phyloP scores from a whole-genome alignment of 192 early-diverging fungal species.

The Coemansia aciculifera region DNA sequence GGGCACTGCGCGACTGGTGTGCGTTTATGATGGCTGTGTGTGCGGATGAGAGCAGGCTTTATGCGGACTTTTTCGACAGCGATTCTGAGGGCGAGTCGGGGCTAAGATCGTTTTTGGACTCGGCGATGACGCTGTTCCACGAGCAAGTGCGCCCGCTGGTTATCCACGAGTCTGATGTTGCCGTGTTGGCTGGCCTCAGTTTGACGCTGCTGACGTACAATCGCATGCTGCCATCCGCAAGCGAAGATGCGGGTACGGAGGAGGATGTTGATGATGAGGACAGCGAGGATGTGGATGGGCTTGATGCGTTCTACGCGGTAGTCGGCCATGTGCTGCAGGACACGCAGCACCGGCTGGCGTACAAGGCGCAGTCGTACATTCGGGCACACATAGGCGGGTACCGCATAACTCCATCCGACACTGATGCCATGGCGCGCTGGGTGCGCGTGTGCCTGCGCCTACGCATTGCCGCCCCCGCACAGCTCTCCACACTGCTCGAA shows the following conservation, averaged over 20 bases:
- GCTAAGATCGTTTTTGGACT: conserved; percentile 75
- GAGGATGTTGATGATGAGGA: not conserved
- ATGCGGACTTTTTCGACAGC: conserved; percentile 69
- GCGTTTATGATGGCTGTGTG: conserved; percentile 84
- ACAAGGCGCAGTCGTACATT: conserved; percentile 82
- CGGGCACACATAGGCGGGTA: conserved; percentile 34
- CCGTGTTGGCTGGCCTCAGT: conserved; percentile 80
- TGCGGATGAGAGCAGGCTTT: conserved; percentile 79
- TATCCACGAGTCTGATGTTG: conserved; percentile 81
- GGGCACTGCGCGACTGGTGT: conserved; percentile 58
- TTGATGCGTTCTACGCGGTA: conserved; percentile 63
- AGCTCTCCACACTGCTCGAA: conserved; percentile 3
- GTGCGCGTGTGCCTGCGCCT: conserved; percentile 20
- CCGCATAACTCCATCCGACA: conserved; percentile 17
- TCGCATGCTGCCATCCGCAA: conserved; percentile 7
- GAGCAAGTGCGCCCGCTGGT: conserved; percentile 86
- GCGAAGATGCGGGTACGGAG: not conserved
- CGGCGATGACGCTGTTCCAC: conserved; percentile 71
- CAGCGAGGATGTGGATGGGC: conserved; percentile 42
- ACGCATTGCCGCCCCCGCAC: conserved; percentile 17
- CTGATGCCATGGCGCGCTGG: conserved; percentile 22
- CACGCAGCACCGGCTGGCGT: conserved; percentile 84
- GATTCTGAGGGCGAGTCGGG: conserved; percentile 35
- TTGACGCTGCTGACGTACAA: conserved; percentile 42
- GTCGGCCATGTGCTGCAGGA: conserved; percentile 84